These are phyloP conservation scores for Vigna nakashimae DNA, from an alignment of 306 rosid species.

Conservation along the genomic window DNA sequence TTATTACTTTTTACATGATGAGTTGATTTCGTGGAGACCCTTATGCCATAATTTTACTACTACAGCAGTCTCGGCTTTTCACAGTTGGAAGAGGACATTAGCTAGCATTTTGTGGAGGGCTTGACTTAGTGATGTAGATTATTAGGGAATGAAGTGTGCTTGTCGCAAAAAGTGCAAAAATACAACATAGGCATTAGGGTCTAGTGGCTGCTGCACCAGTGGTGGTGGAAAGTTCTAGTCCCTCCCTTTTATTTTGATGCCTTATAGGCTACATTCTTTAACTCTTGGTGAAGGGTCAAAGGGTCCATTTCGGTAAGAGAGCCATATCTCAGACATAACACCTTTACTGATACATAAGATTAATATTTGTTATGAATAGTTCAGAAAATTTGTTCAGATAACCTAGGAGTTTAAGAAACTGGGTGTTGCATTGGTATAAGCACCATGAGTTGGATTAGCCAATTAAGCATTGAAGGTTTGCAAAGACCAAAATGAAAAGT, in stretches of 20 bases:
- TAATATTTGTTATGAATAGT: no score
- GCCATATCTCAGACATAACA: background rate
- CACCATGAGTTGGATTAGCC: conserved; percentile 4
- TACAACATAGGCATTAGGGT: background rate
- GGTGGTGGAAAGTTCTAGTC: conserved; percentile 24
- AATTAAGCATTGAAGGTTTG: background rate
- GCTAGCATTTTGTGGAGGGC: background rate
- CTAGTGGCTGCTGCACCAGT: conserved; percentile 23
- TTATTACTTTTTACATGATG: background rate
- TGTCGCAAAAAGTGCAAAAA: conserved; percentile 18
- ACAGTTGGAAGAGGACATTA: conserved; percentile 19
- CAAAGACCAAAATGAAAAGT: background rate
- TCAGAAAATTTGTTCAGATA: no score
- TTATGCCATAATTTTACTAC: background rate
- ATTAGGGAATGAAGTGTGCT: conserved; percentile 23
- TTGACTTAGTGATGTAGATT: conserved; percentile 31
- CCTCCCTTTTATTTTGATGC: conserved; percentile 1
- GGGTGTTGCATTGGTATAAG: background rate
- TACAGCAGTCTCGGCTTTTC: background rate
- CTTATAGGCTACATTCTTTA: background rate
- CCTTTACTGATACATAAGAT: background rate
- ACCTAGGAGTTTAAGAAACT: background rate
- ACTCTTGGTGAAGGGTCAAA: background rate
- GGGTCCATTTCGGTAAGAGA: conserved; percentile 8
- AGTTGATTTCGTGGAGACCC: background rate